Evolutionary conservation across 2,329 filamentous ascomycete genomes (phyloP), one percentile per base, ranked within the genome.

Genomic region (Daldinia sp.): DNA sequence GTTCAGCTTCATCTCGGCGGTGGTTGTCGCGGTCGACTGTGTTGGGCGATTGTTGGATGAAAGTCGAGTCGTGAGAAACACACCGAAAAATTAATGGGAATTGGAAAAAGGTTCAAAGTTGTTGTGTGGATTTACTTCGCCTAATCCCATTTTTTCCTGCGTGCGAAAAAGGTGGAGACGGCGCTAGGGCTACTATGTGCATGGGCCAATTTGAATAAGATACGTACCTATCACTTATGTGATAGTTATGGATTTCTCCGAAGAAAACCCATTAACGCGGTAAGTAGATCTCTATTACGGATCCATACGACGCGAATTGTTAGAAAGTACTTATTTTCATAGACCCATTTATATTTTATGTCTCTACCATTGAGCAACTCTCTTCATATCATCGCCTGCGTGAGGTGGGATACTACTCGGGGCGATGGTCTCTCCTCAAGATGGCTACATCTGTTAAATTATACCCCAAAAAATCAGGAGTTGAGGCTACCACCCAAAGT

Each of bases 1-100:
- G 85, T 87, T 87, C 82, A 88, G 82, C 85, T 92, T 91, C 89
- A 91, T 91, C 84, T 86, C 84, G 82, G 80, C 82, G 79, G 70
- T 72, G 65, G 68, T 70, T 69, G 77, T 75, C 67, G 72, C 68
- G 69, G 72, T 73, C 72, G 73, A 74, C 70, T 72, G 58, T 66
- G 70, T 64, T 64, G 68, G 69, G 68, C 69, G 70, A 67, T 70
- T 66, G 66, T 67, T 71, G 63, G 64, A 65, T 62, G 67, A 74
- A n/a, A 72, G 74, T 74, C 70, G 72, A 71, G 68, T 69, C 68
- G 68, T 69, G 64, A 65, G 49, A 61, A n/a, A 52, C 61, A 66
- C 48, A 59, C 47, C 53, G 45, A 61, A 69, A 69, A 68, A 66
- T 58, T 68, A 67, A 60, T 63, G 57, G 52, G 45, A 58, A 67